A percentile compares a stretch with the other conserved stretches of the same genome.
These are phyloP conservation scores for Geotrichum phurueaensis DNA, from an alignment of 1,139 yeast species.

Conservation along the genomic window DNA sequence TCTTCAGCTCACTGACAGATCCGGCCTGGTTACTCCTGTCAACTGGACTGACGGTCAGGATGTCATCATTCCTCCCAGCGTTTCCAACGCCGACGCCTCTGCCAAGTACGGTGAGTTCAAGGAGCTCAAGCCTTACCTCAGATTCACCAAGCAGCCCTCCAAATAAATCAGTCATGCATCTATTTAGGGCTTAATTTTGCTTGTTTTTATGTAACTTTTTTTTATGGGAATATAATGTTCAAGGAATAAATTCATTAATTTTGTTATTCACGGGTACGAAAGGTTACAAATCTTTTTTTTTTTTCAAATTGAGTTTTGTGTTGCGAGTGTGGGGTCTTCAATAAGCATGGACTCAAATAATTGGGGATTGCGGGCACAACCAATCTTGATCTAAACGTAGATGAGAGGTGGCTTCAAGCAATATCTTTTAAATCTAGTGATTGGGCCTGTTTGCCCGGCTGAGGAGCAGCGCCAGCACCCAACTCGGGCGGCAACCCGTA, in stretches of 20 bases:
- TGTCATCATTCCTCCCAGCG: slow-evolving; percentile 82
- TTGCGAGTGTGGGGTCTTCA: not conserved
- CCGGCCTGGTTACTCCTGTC: slow-evolving; percentile 80
- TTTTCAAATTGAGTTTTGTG: not conserved
- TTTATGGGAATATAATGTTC: not conserved
- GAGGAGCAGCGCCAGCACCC: not conserved
- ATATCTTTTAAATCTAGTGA: not conserved
- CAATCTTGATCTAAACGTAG: too few relatives aligned
- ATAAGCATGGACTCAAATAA: not conserved
- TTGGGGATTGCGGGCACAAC: too few relatives aligned
- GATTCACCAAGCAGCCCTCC: slow-evolving; percentile 39
- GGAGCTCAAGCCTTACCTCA: slow-evolving; percentile 77
- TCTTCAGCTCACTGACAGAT: slow-evolving; percentile 69
- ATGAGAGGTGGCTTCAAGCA: too few relatives aligned
- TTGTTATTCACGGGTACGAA: not conserved
- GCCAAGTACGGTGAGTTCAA: slow-evolving; percentile 75
- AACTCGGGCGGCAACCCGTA: not conserved
- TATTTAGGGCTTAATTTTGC: not conserved
- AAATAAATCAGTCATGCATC: not conserved
- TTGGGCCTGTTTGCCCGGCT: not conserved
- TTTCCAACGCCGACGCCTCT: slow-evolving; percentile 73
- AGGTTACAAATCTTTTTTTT: not conserved
- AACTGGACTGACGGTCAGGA: slow-evolving; percentile 71
- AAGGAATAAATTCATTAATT: not conserved
- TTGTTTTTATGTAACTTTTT: not conserved